Percentiles rank a stretch among this genome's conserved stretches.
phyloP scores from a whole-genome alignment of 768 basidiomycete genomes.

The Hydnomerulius pinastri region DNA sequence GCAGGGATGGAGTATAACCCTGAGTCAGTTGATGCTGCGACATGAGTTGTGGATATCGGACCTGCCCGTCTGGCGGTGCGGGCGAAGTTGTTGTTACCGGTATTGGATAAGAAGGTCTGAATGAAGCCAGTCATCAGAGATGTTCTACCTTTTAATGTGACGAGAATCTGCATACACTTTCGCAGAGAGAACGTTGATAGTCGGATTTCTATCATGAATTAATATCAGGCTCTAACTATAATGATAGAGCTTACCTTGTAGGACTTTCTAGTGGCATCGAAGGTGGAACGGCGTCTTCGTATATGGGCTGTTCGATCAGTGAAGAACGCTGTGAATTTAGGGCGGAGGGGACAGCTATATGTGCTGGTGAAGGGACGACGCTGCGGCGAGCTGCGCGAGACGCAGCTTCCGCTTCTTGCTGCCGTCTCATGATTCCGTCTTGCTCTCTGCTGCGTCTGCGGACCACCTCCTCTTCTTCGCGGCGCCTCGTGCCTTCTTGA shows the following conservation, averaged over 20 bases:
- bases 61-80: conserved; percentile 47
- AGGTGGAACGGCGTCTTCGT: conserved; percentile 35
- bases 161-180: conserved; percentile 35
- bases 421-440: conserved; percentile 56
- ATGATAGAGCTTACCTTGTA: conserved; percentile 49
- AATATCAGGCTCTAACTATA: conserved; percentile 39
- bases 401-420: conserved; percentile 58
- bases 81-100: conserved; percentile 73
- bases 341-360: conserved; percentile 31
- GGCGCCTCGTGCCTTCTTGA: conserved; percentile 45
- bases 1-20: conserved; percentile 76
- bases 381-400: conserved; percentile 46
- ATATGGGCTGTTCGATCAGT: conserved; percentile 30
- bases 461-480: conserved; percentile 49
- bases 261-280: conserved; percentile 70
- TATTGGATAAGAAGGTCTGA: conserved; percentile 44
- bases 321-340: conserved; percentile 37
- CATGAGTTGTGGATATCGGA: conserved; percentile 75
- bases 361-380: conserved; percentile 28
- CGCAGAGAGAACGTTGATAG: conserved; percentile 30
- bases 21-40: conserved; percentile 75
- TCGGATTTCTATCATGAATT: conserved; percentile 25
- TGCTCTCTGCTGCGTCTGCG: conserved; percentile 53
- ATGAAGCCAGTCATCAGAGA: conserved; percentile 7
- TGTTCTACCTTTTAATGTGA: conserved; percentile 1